Base-by-base conservation (phyloP, 106 monocot species). In the Apostasia ramifera region DNA sequence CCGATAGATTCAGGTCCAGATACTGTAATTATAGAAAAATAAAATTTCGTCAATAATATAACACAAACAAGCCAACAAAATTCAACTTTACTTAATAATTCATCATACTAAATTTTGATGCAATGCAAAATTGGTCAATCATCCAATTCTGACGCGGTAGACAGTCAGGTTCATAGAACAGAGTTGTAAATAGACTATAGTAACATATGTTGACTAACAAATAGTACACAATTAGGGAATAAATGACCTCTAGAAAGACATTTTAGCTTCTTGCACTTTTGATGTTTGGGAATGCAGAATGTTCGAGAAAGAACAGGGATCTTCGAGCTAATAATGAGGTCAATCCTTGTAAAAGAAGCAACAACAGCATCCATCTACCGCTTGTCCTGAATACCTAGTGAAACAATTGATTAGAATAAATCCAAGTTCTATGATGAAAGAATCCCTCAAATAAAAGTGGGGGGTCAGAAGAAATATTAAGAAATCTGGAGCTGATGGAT, bases 281-380 rank as follows among this genome's bases (percentile, higher is more conserved):
- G 53, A 68, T 40, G 15, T 40, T 55, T 57, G 14, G 66, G 74
- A 38, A 8, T 53, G 52, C 66, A 66, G 49, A 56, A 73, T 55
- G 5, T 0, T 38, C 8, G 66, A 5, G 48, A 74, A 57, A 12
- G 37, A 47, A 53, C 66, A 14, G 40, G 2, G 10, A 66, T 74
- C 57, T 6, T 57, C 5, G 66, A 40, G 47, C 10, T 48, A 46
- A 74, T 41, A 44, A 47, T 37, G 57, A 48, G 74, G 57, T 46
- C 44, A 55, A 38, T 38, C 51, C 66, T 66, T 15, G 47, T 40
- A 39, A 74, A 74, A 47, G 57, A 74, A n/a, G 41, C 39, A 66
- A 74, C 9, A 49, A 48, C 55, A 74, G 63, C 48, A 57, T 66
- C 66, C 74, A 74, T 74, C 74, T 10, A 68, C 51, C 40, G 52